Evolutionary conservation across 1,284 basidiomycete genomes (phyloP), one percentile per base, ranked within the genome.

Genomic region (Puccinia polysora): DNA sequence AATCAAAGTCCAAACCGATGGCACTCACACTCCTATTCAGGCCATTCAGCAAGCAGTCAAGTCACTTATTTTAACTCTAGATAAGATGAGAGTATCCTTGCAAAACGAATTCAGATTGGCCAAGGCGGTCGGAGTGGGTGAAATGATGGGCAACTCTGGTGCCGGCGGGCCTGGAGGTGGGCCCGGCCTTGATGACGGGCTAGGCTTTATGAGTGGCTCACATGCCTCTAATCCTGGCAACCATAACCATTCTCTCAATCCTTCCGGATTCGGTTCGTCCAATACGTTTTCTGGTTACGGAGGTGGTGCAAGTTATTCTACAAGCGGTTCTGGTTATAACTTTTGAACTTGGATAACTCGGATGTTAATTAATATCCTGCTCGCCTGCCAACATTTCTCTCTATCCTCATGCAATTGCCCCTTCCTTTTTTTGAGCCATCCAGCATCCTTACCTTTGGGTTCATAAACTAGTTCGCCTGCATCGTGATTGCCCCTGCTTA

Each of bases 1-100:
- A 47, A 85, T 98, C 81, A 97, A 96, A 80, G 87, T 97, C 74
- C 95, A 97, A 81, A 97, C 93, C 0, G 92, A 97, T 81, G 93
- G 93, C 28, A 84, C 85, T 0, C 80, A 88, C 59, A 90, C 93
- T 23, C 93, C 95, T 0, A 85, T 89, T 74, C 87, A 87, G 55
- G 87, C 88, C 20, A 85, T 98, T 47, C 89, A 94, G 79, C 84
- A 88, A 74, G 91, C 92, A 0, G 91, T 90, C 79, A 86, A 85
- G 63, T 86, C 88, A 75, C 85, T 97, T 73, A 92, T 97, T 74
- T 85, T 85, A 1, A 88, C 87, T 49, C 83, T 95, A 73, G 83
- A 80, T 50, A 76, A 77, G 18, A 75, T 85, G 68, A 82, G 67
- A 18, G 40, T n/a, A 20, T 36, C 45, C 4, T 34, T 70, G 28